Percentiles rank a stretch among this genome's conserved stretches.
Conservation (phyloP, 202 grass and related monocot genomes). For the Brachypodium distachyon region DNA sequence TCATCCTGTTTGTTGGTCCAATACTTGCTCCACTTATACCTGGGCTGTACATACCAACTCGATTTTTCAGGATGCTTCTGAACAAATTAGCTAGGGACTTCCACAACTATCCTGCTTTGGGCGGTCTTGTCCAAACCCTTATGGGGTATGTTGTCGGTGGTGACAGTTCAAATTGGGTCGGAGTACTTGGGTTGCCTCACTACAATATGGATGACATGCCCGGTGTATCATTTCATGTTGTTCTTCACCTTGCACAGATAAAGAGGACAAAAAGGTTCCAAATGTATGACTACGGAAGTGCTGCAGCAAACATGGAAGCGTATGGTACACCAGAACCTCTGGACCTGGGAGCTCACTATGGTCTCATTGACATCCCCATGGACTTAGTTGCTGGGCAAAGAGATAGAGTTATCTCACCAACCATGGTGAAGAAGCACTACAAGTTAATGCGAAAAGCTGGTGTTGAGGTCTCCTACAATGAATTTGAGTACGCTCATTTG, state of each 20-base stretch:
- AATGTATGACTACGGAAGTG: conserved; percentile 94
- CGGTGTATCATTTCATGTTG: conserved; percentile 89
- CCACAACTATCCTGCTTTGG: conserved; percentile 87
- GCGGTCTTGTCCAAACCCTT: conserved; percentile 92
- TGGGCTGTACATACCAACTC: conserved; percentile 90
- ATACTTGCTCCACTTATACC: conserved; percentile 73
- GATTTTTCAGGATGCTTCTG: conserved; percentile 91
- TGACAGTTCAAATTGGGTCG: conserved; percentile 96
- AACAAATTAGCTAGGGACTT: conserved; percentile 97
- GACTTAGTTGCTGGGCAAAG: conserved; percentile 79
- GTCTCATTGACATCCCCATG: conserved; percentile 72
- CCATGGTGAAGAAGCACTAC: conserved; percentile 93
- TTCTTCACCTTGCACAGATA: conserved; percentile 85
- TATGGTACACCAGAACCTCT: conserved; percentile 75
- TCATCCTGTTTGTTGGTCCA: conserved; percentile 69
- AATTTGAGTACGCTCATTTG: conserved; percentile 94
- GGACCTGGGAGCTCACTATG: conserved; percentile 68
- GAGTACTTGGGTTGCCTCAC: conserved; percentile 82
- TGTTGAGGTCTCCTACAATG: conserved; percentile 83
- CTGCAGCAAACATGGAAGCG: conserved; percentile 57
- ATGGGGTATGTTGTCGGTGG: conserved; percentile 92
- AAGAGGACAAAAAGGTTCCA: conserved; percentile 70
- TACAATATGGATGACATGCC: conserved; percentile 99
- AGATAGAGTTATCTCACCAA: conserved; percentile 79
- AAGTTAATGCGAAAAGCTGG: conserved; percentile 60